These are phyloP conservation scores for Leucosporidium yakuticum DNA, from an alignment of 768 basidiomycete genomes.

Conservation along the genomic window DNA sequence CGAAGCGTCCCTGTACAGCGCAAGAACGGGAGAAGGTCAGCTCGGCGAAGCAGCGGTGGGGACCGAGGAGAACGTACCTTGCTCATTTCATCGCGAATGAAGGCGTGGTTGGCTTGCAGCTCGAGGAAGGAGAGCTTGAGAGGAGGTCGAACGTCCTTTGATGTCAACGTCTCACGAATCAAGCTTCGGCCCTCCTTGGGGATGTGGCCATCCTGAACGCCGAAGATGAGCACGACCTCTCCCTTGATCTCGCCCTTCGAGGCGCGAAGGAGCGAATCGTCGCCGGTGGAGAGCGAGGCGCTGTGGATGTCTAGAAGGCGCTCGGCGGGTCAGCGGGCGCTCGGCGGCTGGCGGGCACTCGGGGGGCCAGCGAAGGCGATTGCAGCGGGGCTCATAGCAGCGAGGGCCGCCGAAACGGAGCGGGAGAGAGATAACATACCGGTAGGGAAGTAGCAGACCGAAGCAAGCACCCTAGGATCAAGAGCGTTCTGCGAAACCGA, in stretches of 20 bases:
- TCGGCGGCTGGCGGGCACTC: no score
- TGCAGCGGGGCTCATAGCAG: constrained; percentile 72
- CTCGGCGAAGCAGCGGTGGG: not conserved
- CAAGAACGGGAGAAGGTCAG: not conserved
- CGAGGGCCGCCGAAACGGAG: no score
- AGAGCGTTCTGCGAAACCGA: constrained; percentile 64
- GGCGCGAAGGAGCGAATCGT: constrained; percentile 71
- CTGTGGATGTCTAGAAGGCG: constrained; percentile 54
- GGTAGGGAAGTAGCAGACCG: constrained; percentile 92
- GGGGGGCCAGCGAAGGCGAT: constrained; percentile 65
- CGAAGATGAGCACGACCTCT: constrained; percentile 82
- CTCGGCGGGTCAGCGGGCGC: not conserved
- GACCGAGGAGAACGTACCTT: constrained; percentile 41
- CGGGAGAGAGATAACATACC: constrained; percentile 70
- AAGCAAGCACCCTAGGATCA: constrained; percentile 69
- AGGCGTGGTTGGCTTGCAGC: constrained; percentile 95
- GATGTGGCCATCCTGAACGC: constrained; percentile 65
- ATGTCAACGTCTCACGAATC: constrained; percentile 65
- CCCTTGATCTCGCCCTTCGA: constrained; percentile 65
- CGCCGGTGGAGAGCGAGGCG: constrained; percentile 71
- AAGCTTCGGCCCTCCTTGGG: constrained; percentile 78
- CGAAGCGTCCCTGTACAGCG: constrained; percentile 75
- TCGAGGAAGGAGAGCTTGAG: constrained; percentile 65
- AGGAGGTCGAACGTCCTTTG: constrained; percentile 5
- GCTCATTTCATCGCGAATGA: constrained; percentile 82